Percentiles rank a stretch among this genome's conserved stretches.
phyloP scores from a whole-genome alignment of 148 eudicot species.

The Nyssa sinensis region DNA sequence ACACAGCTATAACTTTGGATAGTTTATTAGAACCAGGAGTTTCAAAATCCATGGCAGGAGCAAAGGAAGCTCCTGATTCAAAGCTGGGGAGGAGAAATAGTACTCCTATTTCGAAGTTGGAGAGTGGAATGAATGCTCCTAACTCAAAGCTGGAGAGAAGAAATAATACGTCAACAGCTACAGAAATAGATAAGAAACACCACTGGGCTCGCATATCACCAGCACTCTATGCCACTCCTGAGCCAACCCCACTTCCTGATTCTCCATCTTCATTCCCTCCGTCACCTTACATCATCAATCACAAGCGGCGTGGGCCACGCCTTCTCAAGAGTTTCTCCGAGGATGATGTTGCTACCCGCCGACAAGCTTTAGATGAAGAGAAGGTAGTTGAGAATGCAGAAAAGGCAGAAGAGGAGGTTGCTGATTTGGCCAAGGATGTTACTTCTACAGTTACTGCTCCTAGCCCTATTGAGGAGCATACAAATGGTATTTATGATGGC shows the following conservation, averaged over 20 bases:
- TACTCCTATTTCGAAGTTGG: slow-evolving; percentile 19
- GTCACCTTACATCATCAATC: slow-evolving; percentile 80
- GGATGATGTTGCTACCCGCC: slow-evolving; percentile 34
- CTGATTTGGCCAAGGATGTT: slow-evolving; percentile 18
- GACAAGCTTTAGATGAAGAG: slow-evolving; percentile 23
- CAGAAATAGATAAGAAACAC: slow-evolving; percentile 32
- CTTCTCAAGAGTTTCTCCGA: slow-evolving; percentile 70
- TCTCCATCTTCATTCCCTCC: slow-evolving; percentile 78
- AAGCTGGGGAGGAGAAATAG: slow-evolving; percentile 44
- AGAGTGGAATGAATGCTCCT: slow-evolving; percentile 34
- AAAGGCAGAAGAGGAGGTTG: slow-evolving; percentile 27
- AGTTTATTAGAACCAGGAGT: slow-evolving; percentile 65
- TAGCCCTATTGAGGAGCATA: slow-evolving; percentile 19
- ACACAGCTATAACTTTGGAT: slow-evolving; percentile 69
- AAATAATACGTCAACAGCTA: slow-evolving; percentile 27
- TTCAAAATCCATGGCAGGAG: slow-evolving; percentile 42
- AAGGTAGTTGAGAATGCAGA: slow-evolving; percentile 18
- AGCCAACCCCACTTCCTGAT: slow-evolving; percentile 78
- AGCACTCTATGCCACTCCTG: slow-evolving; percentile 77
- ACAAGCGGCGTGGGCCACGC: slow-evolving; percentile 90
- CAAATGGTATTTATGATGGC: slow-evolving; percentile 14
- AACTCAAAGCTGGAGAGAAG: slow-evolving; percentile 42
- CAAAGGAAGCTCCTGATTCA: slow-evolving; percentile 24
- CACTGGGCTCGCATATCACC: slow-evolving; percentile 66
- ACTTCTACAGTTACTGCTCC: slow-evolving; percentile 7